Evolutionary conservation across 768 basidiomycete genomes (phyloP), one percentile per base, ranked within the genome.

Genomic region (Auricularia sp.): DNA sequence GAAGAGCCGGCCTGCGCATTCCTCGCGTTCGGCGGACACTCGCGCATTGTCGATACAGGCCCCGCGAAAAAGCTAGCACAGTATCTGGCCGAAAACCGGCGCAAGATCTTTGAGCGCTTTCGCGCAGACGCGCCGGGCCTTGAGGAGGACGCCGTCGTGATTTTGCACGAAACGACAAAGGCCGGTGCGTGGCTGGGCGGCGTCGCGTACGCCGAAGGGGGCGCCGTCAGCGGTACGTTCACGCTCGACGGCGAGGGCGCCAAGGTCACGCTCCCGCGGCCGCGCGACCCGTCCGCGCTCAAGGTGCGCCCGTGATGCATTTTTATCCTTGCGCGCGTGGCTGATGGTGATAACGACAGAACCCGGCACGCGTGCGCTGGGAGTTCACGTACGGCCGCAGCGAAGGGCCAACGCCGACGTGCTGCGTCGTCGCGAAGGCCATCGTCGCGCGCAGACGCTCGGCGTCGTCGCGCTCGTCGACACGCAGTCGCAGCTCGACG

Each of bases 121-220:
- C 56, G 34, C 11, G 14, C 29, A 6, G 56, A 59, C 6, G 11
- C 14, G 34, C 56, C 29, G 10, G 29, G 24, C 11, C 56, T 35
- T 7, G 29, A 59, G 16, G 56, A 59, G 34, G 56, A 59, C 56
- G 56, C 24, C 16, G 7, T 59, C 56, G 56, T 59, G 6, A 29
- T 59, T 13, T 18, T 59, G 34, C 56, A 59, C 34, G 56, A 59
- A 1, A 59, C 56, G 56, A 59, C 56, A 0, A 59, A 59, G 29
- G 56, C 56, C 33, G 56, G 56, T 29, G 56, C 56, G 56, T 59
- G 56, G 56, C 56, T 59, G 24, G 56, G 56, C 56, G 56, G 56
- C 11, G 56, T 59, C 16, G 56, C 56, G 34, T 59, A 59, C 34
- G 16, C 56, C 16, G 14, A 29, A 29, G 29, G 29, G 13, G 56